phyloP scores from a whole-genome alignment of 1,139 yeast genomes.

The Taphrina pruni region DNA sequence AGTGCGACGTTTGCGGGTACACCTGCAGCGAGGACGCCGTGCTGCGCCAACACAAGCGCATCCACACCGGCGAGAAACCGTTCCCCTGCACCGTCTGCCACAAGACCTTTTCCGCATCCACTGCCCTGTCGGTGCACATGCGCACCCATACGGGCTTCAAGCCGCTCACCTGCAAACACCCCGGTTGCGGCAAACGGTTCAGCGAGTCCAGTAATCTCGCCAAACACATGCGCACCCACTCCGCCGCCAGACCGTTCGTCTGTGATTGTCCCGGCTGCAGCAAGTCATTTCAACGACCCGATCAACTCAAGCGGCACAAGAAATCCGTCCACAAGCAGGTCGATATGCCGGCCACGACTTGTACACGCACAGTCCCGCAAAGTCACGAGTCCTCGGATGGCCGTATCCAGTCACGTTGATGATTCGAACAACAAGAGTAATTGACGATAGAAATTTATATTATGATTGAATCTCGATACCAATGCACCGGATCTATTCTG shows the following conservation, averaged over 20 bases:
- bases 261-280: constrained; percentile 49
- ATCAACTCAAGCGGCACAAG: constrained; percentile 83
- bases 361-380: no score
- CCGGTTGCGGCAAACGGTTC: constrained; percentile 82
- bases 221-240: constrained; percentile 72
- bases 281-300: constrained; percentile 62
- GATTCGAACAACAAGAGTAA: no score
- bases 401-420: no score
- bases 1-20: constrained; percentile 50
- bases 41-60: constrained; percentile 76
- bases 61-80: constrained; percentile 88
- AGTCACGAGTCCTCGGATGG: neutral
- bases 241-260: constrained; percentile 47
- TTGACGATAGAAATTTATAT: no score
- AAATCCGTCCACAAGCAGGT: constrained; percentile 23
- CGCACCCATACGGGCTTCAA: constrained; percentile 91
- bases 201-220: constrained; percentile 87
- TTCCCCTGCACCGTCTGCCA: constrained; percentile 78
- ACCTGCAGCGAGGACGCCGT: constrained; percentile 71
- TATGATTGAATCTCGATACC: no score
- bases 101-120: constrained; percentile 69
- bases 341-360: neutral
- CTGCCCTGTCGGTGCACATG: constrained; percentile 67
- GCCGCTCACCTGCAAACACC: constrained; percentile 79
- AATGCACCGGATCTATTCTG: no score